Evolutionary conservation across 257 asterid species (phyloP).

Genomic region (Capsicum rhomboideum): DNA sequence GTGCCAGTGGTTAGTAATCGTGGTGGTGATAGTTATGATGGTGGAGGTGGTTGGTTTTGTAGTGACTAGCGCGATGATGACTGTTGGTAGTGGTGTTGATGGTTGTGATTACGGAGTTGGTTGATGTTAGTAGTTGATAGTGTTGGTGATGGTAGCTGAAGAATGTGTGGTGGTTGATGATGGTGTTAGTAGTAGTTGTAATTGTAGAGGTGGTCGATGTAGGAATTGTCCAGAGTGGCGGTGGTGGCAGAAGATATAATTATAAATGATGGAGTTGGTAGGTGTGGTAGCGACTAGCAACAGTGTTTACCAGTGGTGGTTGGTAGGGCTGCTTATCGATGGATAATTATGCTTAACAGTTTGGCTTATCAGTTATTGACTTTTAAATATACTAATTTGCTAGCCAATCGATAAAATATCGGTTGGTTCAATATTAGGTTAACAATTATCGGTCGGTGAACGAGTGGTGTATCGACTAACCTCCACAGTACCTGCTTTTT

Average conservation of each 20-base stretch:
- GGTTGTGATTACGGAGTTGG: not conserved
- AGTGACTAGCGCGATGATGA: not conserved
- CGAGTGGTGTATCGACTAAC: too few species aligned
- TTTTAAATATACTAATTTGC: too few species aligned
- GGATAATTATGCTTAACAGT: too few species aligned
- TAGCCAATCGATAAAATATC: too few species aligned
- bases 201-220: not conserved
- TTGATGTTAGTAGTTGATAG: not conserved
- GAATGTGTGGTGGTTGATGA: not conserved
- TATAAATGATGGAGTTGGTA: not conserved
- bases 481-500: too few species aligned
- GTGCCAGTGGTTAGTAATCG: not conserved
- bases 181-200: not conserved
- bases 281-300: not conserved
- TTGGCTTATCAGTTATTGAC: too few species aligned
- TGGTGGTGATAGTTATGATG: not conserved
- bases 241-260: not conserved
- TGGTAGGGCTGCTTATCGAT: not conserved
- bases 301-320: not conserved
- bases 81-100: not conserved
- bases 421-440: too few species aligned
- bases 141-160: not conserved
- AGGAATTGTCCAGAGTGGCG: not conserved
- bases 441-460: too few species aligned
- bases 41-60: not conserved